phyloP scores from a whole-genome alignment of 805 yeast genomes.

The Lachancea fermentati region DNA sequence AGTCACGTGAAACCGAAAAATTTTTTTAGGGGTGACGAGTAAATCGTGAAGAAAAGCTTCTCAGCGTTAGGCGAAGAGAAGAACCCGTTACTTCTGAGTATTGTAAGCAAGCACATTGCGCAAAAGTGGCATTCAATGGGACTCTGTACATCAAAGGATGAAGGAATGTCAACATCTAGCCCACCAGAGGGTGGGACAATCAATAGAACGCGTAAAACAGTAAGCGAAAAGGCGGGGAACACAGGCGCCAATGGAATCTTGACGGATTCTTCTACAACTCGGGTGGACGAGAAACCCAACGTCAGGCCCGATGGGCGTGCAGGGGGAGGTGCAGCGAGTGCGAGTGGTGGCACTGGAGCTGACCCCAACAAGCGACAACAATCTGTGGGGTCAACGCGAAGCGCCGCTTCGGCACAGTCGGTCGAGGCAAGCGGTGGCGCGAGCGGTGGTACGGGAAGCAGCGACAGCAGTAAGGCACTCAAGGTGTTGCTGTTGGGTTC shows the following conservation, averaged over 20 bases:
- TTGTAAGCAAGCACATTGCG: too few relatives aligned
- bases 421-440: neutral
- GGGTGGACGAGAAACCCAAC: neutral
- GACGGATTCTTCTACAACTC: neutral
- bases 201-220: neutral
- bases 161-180: neutral
- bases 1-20: neutral
- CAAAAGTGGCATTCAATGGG: constrained; percentile 1
- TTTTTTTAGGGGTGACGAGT: neutral
- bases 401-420: constrained; percentile 6
- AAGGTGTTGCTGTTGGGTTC: constrained; percentile 80
- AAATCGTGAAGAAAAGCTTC: neutral
- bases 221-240: neutral
- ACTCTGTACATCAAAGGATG: constrained; percentile 4
- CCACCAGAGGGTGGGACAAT: neutral
- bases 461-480: constrained; percentile 15
- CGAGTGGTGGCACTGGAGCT: neutral
- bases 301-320: neutral
- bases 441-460: constrained; percentile 6
- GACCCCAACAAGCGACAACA: constrained; percentile 4
- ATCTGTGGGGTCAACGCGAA: constrained; percentile 5
- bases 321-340: neutral
- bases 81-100: too few relatives aligned
- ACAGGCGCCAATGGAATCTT: neutral
- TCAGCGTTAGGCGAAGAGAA: neutral